A percentile compares a stretch with the other conserved stretches of the same genome.
Conservation (phyloP, 805 yeast genomes). For the Suhomyces pyralidae region DNA sequence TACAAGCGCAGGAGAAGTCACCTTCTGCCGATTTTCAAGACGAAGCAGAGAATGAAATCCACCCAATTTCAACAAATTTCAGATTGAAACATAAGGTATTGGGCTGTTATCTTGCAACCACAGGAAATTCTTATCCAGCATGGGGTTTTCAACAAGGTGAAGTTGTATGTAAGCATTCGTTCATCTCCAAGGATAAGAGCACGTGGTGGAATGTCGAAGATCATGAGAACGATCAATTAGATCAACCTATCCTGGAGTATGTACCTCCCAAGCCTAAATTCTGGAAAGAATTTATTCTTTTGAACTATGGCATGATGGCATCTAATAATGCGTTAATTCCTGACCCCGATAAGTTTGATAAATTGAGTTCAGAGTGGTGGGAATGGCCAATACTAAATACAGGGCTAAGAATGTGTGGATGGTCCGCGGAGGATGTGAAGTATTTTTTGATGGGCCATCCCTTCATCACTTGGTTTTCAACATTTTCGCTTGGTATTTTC, state of each 20-base stretch:
- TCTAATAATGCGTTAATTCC: constrained; percentile 81
- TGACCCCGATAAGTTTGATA: constrained; percentile 67
- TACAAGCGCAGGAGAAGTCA: constrained; percentile 57
- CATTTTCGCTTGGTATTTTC: constrained; percentile 22
- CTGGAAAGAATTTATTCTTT: constrained; percentile 63
- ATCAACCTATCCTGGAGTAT: constrained; percentile 27
- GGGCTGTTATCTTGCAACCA: constrained; percentile 76
- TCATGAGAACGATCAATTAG: constrained; percentile 52
- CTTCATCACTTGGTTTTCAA: constrained; percentile 62
- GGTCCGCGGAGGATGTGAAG: constrained; percentile 55
- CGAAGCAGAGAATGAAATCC: constrained; percentile 53
- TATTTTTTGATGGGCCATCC: constrained; percentile 75
- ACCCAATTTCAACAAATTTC: constrained; percentile 74
- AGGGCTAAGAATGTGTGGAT: constrained; percentile 75
- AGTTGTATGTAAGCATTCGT: constrained; percentile 60
- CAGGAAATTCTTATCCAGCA: constrained; percentile 64
- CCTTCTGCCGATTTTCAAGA: constrained; percentile 39
- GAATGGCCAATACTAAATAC: constrained; percentile 72
- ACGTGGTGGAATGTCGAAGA: constrained; percentile 84
- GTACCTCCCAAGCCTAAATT: constrained; percentile 47
- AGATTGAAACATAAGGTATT: constrained; percentile 60
- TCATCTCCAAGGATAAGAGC: constrained; percentile 53
- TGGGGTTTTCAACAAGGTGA: constrained; percentile 89
- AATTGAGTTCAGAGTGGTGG: constrained; percentile 74
- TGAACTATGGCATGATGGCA: constrained; percentile 80